Evolutionary conservation across 495 filamentous ascomycete species (phyloP), one percentile per base, ranked within the genome.

Genomic region (Apiosordaria backusii): DNA sequence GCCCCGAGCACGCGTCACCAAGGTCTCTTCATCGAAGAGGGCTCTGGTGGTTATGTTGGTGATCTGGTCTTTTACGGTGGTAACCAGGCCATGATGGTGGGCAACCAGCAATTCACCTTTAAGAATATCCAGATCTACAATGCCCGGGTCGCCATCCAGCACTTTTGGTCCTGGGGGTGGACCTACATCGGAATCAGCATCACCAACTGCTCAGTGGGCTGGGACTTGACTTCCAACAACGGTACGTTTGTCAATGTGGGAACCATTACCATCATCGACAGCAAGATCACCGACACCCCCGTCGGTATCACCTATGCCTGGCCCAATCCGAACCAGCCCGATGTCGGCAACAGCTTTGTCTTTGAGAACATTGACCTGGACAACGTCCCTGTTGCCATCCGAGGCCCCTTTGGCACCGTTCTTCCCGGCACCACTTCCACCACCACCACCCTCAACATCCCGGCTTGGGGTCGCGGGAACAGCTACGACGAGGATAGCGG

Each of bases 91-190:
- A 79, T 84, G 7, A 77, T 80, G 19, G 71, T 92, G 57, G 90
- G 90, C 61, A 92, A 90, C 71, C 91, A 94, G 78, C 91, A 94
- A 75, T 95, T 89, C 68, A 93, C 91, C 15, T 86, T 89, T 74
- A 84, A 89, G 50, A 92, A 92, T 70, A 68, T 95, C 50, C 82
- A 77, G 0, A 87, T 94, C 73, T 76, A 75, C 68, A 83, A 86
- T 68, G 85, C 82, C 45, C 66, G 77, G 26, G 84, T 82, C 26
- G 85, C 83, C 60, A 79, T 90, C 63, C 78, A 70, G 57, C 79
- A 82, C 67, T 60, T 77, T 3, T 85, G 79, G 80, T 75, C 79
- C 54, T 86, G 84, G 83, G 80, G 80, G 0, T 85, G 77, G 82
- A 90, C 87, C 35, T 89, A 93, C 76, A 88, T 92, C 77, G 88